phyloP scores from a whole-genome alignment of 164 flowering plant genomes.

The Macadamia tetraphylla region DNA sequence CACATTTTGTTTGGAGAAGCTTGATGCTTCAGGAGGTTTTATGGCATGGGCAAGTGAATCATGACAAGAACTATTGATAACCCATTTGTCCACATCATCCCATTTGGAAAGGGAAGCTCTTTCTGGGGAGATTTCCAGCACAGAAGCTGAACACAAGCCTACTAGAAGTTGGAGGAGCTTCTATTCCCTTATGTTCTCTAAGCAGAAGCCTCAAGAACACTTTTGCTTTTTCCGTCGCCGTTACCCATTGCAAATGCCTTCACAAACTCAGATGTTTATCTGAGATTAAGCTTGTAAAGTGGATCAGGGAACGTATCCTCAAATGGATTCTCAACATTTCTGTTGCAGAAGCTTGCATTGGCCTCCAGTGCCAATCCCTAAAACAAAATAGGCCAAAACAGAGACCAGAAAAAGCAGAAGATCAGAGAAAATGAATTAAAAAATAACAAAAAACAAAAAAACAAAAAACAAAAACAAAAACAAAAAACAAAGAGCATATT shows the following conservation, averaged over 20 bases:
- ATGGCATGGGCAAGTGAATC: conserved; percentile 62
- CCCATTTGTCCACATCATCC: conserved; percentile 98
- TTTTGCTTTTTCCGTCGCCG: conserved; percentile 17
- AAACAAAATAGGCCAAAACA: background rate
- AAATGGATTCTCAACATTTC: conserved; percentile 50
- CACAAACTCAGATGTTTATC: conserved; percentile 81
- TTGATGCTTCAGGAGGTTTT: conserved; percentile 29
- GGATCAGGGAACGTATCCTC: conserved; percentile 57
- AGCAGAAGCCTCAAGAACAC: conserved; percentile 19
- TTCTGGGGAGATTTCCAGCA: conserved; percentile 44
- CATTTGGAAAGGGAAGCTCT: conserved; percentile 79
- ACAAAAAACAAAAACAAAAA: background rate
- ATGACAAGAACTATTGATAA: conserved; percentile 51
- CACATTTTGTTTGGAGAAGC: conserved; percentile 22
- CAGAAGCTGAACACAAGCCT: conserved; percentile 80
- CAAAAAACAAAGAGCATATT: background rate
- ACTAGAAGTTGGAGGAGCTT: conserved; percentile 83
- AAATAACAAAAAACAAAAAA: background rate
- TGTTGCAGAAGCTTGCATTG: conserved; percentile 26
- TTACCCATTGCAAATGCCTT: conserved; percentile 55
- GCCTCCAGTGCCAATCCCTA: conserved; percentile 43
- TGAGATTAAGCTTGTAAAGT: conserved; percentile 76
- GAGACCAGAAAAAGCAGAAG: conserved; percentile 1
- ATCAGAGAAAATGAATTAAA: background rate
- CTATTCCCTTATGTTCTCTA: conserved; percentile 50